phyloP scores from a whole-genome alignment of 176 grass and related monocot species.

The Hsuehochloa calcarea region DNA sequence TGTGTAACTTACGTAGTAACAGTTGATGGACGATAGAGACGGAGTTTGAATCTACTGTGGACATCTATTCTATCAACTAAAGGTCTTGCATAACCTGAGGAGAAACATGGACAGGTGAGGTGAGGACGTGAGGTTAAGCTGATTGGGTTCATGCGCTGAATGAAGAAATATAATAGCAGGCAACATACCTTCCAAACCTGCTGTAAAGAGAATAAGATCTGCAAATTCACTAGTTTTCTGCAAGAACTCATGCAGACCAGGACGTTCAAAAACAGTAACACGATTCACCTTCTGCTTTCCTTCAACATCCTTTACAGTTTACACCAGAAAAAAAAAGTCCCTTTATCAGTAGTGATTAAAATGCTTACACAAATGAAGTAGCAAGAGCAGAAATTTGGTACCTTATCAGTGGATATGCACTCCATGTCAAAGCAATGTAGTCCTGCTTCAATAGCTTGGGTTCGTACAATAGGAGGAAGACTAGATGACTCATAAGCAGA shows the following conservation, averaged over 20 bases:
- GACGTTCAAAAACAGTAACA: constrained; percentile 98
- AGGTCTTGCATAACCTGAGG: constrained; percentile 93
- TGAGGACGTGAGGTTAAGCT: not conserved
- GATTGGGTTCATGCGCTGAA: not conserved
- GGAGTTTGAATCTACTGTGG: constrained; percentile 77
- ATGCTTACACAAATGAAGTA: constrained; percentile 23
- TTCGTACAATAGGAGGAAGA: constrained; percentile 72
- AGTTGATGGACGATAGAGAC: constrained; percentile 91
- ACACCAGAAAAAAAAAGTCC: constrained; percentile 22
- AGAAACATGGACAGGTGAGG: constrained; percentile 21
- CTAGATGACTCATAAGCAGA: constrained; percentile 97
- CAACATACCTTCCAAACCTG: constrained; percentile 88
- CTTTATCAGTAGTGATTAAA: constrained; percentile 35
- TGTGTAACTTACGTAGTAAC: constrained; percentile 80
- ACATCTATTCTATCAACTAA: constrained; percentile 93
- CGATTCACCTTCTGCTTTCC: constrained; percentile 90
- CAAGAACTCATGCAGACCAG: constrained; percentile 94
- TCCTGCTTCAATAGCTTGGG: constrained; percentile 88
- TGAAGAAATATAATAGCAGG: constrained; percentile 17
- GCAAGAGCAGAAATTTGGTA: constrained; percentile 24
- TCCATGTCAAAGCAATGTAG: constrained; percentile 96
- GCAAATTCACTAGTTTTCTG: constrained; percentile 84
- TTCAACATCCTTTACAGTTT: constrained; percentile 66
- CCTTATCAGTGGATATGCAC: constrained; percentile 85
- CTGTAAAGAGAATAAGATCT: constrained; percentile 97